Conservation (phyloP, 495 filamentous ascomycete genomes). For the Xanthoparmelia taractica region DNA sequence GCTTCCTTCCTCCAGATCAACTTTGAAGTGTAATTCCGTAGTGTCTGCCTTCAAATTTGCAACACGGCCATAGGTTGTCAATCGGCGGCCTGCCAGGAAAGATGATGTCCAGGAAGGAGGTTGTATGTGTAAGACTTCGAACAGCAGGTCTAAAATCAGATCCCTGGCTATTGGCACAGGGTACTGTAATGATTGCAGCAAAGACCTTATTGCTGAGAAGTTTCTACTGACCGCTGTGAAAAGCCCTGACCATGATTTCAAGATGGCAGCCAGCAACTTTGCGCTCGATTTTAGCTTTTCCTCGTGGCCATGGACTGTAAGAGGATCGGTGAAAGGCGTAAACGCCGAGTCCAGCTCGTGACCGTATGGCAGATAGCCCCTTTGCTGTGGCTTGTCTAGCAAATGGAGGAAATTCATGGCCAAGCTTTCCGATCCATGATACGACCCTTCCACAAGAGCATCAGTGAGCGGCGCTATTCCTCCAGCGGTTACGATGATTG, state of each 20-base stretch:
- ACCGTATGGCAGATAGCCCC: conserved; percentile 72
- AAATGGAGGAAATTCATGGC: conserved; percentile 79
- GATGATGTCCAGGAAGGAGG: conserved; percentile 93
- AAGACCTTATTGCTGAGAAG: conserved; percentile 71
- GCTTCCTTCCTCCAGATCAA: conserved; percentile 50
- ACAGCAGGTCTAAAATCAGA: conserved; percentile 75
- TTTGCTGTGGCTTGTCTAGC: conserved; percentile 71
- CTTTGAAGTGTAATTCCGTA: conserved; percentile 37
- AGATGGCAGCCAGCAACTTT: conserved; percentile 74
- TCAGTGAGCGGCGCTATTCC: conserved; percentile 77
- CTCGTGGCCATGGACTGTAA: conserved; percentile 57
- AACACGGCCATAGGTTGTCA: conserved; percentile 91
- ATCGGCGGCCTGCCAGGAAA: conserved; percentile 81
- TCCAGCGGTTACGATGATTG: conserved; percentile 66
- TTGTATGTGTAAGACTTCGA: conserved; percentile 87
- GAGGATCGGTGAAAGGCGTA: conserved; percentile 80
- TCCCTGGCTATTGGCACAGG: conserved; percentile 57
- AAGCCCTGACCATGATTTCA: conserved; percentile 87
- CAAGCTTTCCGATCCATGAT: conserved; percentile 81
- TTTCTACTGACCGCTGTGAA: conserved; percentile 78
- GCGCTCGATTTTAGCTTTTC: conserved; percentile 75
- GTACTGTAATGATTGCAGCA: conserved; percentile 71
- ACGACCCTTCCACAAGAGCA: conserved; percentile 80
- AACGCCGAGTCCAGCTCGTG: conserved; percentile 74
- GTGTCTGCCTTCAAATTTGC: conserved; percentile 69